phyloP scores from a whole-genome alignment of 148 eudicot genomes.

The Pouteria glomerata region DNA sequence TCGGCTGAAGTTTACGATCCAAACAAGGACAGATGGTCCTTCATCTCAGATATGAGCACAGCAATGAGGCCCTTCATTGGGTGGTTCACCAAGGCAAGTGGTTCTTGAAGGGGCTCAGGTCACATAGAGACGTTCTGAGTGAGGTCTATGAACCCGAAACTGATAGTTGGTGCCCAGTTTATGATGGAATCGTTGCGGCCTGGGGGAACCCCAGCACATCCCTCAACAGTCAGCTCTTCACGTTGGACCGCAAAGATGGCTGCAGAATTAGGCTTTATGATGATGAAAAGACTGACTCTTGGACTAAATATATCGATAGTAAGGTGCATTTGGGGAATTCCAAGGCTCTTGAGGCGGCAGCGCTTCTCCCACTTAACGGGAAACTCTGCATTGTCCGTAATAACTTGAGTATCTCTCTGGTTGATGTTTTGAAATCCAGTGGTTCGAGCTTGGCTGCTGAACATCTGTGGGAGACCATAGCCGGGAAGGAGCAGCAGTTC shows the following conservation, averaged over 20 bases:
- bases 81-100: constrained; percentile 88
- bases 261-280: constrained; percentile 79
- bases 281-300: constrained; percentile 62
- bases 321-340: constrained; percentile 73
- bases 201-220: constrained; percentile 86
- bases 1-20: constrained; percentile 93
- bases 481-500: constrained; percentile 75
- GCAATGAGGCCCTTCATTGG: constrained; percentile 82
- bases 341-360: constrained; percentile 76
- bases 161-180: constrained; percentile 58
- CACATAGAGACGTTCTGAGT: constrained; percentile 76
- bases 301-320: constrained; percentile 78
- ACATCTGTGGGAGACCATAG: constrained; percentile 71
- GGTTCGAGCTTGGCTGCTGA: constrained; percentile 27
- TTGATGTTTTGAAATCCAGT: constrained; percentile 56
- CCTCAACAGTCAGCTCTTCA: constrained; percentile 62
- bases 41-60: constrained; percentile 85
- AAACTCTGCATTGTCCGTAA: constrained; percentile 75
- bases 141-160: constrained; percentile 78
- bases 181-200: constrained; percentile 80
- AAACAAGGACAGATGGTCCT: constrained; percentile 70
- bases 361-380: constrained; percentile 64
- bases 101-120: constrained; percentile 81
- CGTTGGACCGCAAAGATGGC: constrained; percentile 86
- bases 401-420: constrained; percentile 81